phyloP scores from a whole-genome alignment of 192 early-diverging fungal genomes.

The Phlyctochytrium arcticum region DNA sequence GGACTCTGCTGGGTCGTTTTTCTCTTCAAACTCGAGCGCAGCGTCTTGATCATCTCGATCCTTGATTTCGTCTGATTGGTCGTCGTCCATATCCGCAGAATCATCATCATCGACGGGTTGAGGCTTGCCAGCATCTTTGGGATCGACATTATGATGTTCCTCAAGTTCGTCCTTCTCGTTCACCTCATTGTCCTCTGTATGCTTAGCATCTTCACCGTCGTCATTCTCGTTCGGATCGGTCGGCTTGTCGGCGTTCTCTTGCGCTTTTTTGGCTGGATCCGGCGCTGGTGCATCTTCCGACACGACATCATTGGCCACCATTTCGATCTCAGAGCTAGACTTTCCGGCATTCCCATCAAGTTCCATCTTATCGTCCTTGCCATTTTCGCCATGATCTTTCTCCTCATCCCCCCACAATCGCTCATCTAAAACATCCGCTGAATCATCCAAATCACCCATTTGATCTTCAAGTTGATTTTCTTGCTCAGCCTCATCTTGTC shows the following conservation, averaged over 20 bases:
- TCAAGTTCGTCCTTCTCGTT: slow-evolving; percentile 46
- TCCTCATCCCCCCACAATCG: slow-evolving; percentile 95
- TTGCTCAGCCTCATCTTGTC: slow-evolving; percentile 68
- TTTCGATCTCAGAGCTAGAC: slow-evolving; percentile 49
- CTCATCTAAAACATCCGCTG: slow-evolving; percentile 88
- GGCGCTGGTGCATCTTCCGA: slow-evolving; percentile 46
- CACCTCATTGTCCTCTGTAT: slow-evolving; percentile 40
- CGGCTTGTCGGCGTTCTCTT: slow-evolving; percentile 38
- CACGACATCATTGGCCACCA: slow-evolving; percentile 49
- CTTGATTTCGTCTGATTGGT: slow-evolving; percentile 15
- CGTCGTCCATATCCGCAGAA: slow-evolving; percentile 15
- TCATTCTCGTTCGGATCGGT: slow-evolving; percentile 44
- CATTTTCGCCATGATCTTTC: slow-evolving; percentile 45
- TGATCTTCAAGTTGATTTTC: slow-evolving; percentile 80
- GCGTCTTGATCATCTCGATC: slow-evolving; percentile 34
- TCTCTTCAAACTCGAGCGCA: slow-evolving; percentile 41
- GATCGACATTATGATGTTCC: slow-evolving; percentile 44
- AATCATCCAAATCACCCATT: slow-evolving; percentile 85
- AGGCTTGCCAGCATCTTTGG: slow-evolving; percentile 52
- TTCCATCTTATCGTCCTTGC: slow-evolving; percentile 66
- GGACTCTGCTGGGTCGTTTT: slow-evolving; percentile 44
- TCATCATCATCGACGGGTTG: slow-evolving; percentile 38
- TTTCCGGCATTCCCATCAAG: slow-evolving; percentile 48
- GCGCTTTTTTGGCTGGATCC: slow-evolving; percentile 34
- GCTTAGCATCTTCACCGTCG: slow-evolving; percentile 40